phyloP scores from a whole-genome alignment of 2,329 filamentous ascomycete species.

The Penicillium freii region DNA sequence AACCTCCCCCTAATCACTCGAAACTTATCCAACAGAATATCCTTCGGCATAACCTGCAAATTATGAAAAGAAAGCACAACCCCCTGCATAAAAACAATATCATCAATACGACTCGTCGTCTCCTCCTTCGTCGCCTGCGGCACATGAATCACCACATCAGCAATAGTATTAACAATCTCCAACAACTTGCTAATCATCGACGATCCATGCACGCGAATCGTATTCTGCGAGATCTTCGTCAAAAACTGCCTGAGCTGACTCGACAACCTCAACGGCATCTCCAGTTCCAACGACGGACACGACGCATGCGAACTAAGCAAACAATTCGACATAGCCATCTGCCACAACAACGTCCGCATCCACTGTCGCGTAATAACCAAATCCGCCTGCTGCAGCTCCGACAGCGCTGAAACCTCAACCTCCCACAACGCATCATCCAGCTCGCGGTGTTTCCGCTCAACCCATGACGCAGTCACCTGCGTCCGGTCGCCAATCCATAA shows the following conservation, averaged over 20 bases:
- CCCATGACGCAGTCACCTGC: slow-evolving; percentile 42
- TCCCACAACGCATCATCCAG: slow-evolving; percentile 42
- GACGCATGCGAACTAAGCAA: slow-evolving; percentile 37
- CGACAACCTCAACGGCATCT: slow-evolving; percentile 47
- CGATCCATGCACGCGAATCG: slow-evolving; percentile 56
- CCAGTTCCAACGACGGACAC: slow-evolving; percentile 39
- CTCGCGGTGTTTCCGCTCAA: slow-evolving; percentile 48
- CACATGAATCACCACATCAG: slow-evolving; percentile 56
- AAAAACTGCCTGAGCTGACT: slow-evolving; percentile 46
- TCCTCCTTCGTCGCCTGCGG: slow-evolving; percentile 49
- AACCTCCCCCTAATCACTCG: slow-evolving; percentile 31
- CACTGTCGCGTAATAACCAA: slow-evolving; percentile 52
- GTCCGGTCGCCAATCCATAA: slow-evolving; percentile 45
- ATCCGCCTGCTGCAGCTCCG: slow-evolving; percentile 49
- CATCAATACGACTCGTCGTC: slow-evolving; percentile 50
- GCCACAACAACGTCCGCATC: slow-evolving; percentile 51
- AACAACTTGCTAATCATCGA: slow-evolving; percentile 60
- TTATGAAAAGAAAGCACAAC: slow-evolving; percentile 53
- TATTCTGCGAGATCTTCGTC: slow-evolving; percentile 43
- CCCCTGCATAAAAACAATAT: slow-evolving; percentile 54
- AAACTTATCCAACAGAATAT: slow-evolving; percentile 46
- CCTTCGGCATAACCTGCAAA: slow-evolving; percentile 47
- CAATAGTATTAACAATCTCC: slow-evolving; percentile 60
- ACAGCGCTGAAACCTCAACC: slow-evolving; percentile 39
- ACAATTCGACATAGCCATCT: slow-evolving; percentile 50